A percentile compares a stretch with the other conserved stretches of the same genome.
phyloP scores from a whole-genome alignment of 768 basidiomycete species.

The Naematelia encephala region DNA sequence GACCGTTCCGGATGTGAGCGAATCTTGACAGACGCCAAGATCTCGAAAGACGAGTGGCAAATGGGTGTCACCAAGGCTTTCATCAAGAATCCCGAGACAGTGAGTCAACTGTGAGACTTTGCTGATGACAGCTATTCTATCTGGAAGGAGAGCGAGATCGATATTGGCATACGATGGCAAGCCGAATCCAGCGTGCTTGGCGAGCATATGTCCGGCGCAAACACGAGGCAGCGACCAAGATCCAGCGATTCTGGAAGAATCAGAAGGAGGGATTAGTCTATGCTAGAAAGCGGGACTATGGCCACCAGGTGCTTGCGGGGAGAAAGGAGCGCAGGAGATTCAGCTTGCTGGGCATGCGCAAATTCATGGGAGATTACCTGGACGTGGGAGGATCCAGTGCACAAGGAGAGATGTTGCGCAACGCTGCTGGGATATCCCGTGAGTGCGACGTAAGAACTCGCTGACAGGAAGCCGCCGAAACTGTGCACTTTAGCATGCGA shows the following conservation, averaged over 20 bases:
- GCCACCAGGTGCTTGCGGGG: conserved; percentile 83
- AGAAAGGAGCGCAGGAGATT: conserved; percentile 91
- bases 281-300: conserved; percentile 86
- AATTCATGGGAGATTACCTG: conserved; percentile 95
- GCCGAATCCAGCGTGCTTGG: conserved; percentile 91
- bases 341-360: conserved; percentile 86
- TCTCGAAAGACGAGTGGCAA: conserved; percentile 96
- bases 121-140: conserved; percentile 72
- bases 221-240: conserved; percentile 88
- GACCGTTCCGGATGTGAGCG: conserved; percentile 84
- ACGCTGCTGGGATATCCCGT: conserved; percentile 72
- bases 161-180: conserved; percentile 99
- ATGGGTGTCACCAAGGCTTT: conserved; percentile 99
- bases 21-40: conserved; percentile 92
- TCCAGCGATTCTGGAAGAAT: conserved; percentile 98
- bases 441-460: conserved; percentile 43
- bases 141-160: conserved; percentile 97
- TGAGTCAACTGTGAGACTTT: conserved; percentile 51
- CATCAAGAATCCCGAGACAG: conserved; percentile 98
- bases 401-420: conserved; percentile 70
- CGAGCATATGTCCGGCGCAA: conserved; percentile 94
- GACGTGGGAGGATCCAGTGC: conserved; percentile 73
- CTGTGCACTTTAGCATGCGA: conserved; percentile 76
- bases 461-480: conserved; percentile 58
- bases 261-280: conserved; percentile 92